Percentiles rank a stretch among this genome's conserved stretches.
Evolutionary conservation across 768 basidiomycete species (phyloP).

Genomic region (Saitozyma podzolica): DNA sequence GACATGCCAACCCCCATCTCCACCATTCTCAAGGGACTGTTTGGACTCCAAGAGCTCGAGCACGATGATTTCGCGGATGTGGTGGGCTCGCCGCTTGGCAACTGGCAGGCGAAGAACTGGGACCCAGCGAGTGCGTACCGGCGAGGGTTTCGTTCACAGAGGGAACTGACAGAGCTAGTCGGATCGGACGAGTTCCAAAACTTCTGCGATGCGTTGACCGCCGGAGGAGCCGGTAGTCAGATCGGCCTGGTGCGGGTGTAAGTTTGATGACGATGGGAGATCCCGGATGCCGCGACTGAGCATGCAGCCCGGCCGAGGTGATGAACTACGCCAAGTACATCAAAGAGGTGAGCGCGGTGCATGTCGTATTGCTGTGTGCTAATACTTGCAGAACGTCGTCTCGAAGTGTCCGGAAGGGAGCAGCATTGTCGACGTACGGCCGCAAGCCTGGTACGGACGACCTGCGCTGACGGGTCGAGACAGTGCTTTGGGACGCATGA

Average conservation of each 20-base stretch:
- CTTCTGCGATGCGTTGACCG: constrained; percentile 45
- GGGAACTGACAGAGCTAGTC: constrained; percentile 20
- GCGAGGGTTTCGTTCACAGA: too few relatives aligned
- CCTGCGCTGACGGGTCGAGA: neutral
- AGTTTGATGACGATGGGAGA: constrained; percentile 5
- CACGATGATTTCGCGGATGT: constrained; percentile 57
- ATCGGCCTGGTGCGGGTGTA: constrained; percentile 53
- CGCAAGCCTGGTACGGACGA: neutral
- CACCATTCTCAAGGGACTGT: constrained; percentile 66
- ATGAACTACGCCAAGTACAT: constrained; percentile 60
- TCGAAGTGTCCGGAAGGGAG: constrained; percentile 30
- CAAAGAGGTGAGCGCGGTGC: constrained; percentile 59
- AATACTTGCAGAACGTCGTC: constrained; percentile 25
- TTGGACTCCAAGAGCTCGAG: constrained; percentile 67
- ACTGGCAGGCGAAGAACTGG: constrained; percentile 87
- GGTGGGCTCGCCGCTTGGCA: constrained; percentile 43
- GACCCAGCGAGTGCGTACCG: constrained; percentile 60
- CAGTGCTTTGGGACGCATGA: constrained; percentile 87
- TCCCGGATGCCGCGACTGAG: neutral
- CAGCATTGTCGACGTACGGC: constrained; percentile 31
- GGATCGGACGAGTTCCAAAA: constrained; percentile 42
- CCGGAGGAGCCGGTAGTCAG: constrained; percentile 28
- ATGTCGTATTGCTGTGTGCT: neutral
- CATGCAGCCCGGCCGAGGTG: constrained; percentile 23
- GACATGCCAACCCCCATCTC: constrained; percentile 53